Conservation (phyloP, 805 yeast species). For the Yarrowia porcina region DNA sequence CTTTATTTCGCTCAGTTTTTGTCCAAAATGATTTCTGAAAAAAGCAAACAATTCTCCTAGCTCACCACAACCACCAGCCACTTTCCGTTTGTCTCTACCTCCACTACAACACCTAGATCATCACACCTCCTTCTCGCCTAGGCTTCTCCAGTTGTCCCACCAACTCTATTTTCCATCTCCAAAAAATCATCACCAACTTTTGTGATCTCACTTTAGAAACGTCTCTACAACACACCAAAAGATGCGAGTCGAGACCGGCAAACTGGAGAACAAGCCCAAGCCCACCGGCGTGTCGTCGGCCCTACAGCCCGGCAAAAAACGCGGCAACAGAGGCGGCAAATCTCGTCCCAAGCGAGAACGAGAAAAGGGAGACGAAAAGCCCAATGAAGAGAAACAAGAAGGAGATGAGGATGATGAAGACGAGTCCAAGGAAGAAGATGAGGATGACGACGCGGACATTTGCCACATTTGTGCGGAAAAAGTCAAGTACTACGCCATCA, state of each 20-base stretch:
- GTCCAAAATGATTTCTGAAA: neutral
- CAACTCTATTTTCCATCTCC: neutral
- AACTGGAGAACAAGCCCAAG: conserved; percentile 22
- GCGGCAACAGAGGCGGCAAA: neutral
- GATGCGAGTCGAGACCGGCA: conserved; percentile 20
- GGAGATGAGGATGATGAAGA: neutral
- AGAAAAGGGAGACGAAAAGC: neutral
- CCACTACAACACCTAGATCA: neutral
- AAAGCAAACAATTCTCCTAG: neutral
- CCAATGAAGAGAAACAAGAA: neutral
- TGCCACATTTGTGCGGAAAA: conserved; percentile 86
- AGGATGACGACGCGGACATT: neutral
- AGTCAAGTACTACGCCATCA: conserved; percentile 59
- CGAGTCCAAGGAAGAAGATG: neutral
- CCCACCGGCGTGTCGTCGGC: conserved; percentile 21
- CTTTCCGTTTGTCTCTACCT: neutral
- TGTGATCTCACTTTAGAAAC: neutral
- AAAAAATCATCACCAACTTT: conserved; percentile 3
- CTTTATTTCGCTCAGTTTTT: neutral
- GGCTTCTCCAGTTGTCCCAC: neutral
- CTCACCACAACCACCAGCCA: too few species aligned
- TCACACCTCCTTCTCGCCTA: neutral
- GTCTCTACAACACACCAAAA: neutral
- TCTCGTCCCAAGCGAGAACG: neutral
- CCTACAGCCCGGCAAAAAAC: conserved; percentile 15